A percentile compares a stretch with the other conserved stretches of the same genome.
These are phyloP conservation scores for Nitzschia sp. DNA, from an alignment of 108 stramenopile genomes.

Conservation along the genomic window DNA sequence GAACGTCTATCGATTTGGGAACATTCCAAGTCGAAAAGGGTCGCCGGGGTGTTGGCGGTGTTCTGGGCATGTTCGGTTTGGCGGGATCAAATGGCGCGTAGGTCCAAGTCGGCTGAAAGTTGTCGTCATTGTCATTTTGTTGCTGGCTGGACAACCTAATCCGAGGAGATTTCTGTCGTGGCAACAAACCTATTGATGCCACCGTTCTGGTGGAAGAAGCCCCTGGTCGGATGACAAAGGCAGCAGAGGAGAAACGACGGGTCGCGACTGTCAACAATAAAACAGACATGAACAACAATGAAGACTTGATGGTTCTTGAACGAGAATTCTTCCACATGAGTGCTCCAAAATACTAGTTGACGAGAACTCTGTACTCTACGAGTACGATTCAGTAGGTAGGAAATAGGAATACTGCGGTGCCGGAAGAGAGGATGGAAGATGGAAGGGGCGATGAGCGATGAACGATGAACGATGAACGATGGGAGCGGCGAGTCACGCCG, in stretches of 20 bases:
- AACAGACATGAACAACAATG: too few species aligned
- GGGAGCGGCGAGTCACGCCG: too few species aligned
- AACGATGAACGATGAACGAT: too few species aligned
- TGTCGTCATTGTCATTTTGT: not conserved
- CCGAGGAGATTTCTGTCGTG: not conserved
- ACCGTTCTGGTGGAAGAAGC: too few species aligned
- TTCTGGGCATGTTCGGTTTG: not conserved
- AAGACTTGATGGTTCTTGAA: too few species aligned
- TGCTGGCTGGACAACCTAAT: not conserved
- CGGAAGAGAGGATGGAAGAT: too few species aligned
- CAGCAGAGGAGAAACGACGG: not conserved
- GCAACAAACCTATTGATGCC: not conserved
- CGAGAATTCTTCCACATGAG: too few species aligned
- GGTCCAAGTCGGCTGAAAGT: conserved; percentile 50
- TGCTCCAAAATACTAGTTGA: too few species aligned
- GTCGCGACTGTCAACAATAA: not conserved
- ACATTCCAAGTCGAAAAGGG: conserved; percentile 62
- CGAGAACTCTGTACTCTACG: too few species aligned
- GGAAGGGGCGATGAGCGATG: too few species aligned
- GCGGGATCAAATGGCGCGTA: conserved; percentile 43
- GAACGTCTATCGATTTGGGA: conserved; percentile 61
- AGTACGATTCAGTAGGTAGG: too few species aligned
- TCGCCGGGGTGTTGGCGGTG: conserved; percentile 16
- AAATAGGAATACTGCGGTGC: too few species aligned
- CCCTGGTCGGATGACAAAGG: not conserved